These are phyloP conservation scores for Wakefieldia striispora DNA, from an alignment of 768 basidiomycete species.

Conservation along the genomic window DNA sequence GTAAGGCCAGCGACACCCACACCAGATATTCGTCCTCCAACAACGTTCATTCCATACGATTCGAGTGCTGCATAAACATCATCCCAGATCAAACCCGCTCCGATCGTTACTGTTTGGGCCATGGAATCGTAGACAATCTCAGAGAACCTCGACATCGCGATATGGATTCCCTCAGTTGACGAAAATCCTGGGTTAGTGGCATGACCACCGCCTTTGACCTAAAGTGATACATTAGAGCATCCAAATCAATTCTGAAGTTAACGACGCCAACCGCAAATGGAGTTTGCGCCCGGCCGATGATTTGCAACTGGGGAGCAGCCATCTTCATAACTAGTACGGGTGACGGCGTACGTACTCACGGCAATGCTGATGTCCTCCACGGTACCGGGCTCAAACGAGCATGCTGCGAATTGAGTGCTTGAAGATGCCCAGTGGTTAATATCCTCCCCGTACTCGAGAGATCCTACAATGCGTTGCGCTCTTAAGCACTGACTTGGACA, in stretches of 20 bases:
- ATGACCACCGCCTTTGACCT: conserved; percentile 64
- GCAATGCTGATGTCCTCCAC: conserved; percentile 47
- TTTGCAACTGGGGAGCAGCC: not conserved
- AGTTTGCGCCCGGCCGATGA: conserved; percentile 43
- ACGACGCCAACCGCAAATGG: conserved; percentile 13
- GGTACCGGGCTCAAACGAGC: conserved; percentile 57
- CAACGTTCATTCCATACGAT: conserved; percentile 47
- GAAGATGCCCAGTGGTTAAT: conserved; percentile 50
- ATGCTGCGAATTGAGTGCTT: conserved; percentile 42
- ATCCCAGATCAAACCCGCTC: conserved; percentile 54
- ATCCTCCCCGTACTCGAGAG: conserved; percentile 37
- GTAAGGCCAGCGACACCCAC: conserved; percentile 56
- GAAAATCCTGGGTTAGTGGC: conserved; percentile 51
- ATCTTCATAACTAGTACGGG: not conserved
- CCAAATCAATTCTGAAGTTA: not conserved
- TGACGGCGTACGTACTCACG: conserved; percentile 26
- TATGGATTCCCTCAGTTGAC: conserved; percentile 55
- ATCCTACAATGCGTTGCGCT: not conserved
- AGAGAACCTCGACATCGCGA: conserved; percentile 49
- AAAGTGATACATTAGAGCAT: not conserved
- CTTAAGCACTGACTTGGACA: not conserved
- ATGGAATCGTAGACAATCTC: conserved; percentile 39
- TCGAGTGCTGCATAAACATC: conserved; percentile 51
- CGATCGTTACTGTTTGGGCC: conserved; percentile 38
- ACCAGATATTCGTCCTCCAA: conserved; percentile 52